Evolutionary conservation across 495 filamentous ascomycete species (phyloP).

Genomic region (Penicillium soppii): DNA sequence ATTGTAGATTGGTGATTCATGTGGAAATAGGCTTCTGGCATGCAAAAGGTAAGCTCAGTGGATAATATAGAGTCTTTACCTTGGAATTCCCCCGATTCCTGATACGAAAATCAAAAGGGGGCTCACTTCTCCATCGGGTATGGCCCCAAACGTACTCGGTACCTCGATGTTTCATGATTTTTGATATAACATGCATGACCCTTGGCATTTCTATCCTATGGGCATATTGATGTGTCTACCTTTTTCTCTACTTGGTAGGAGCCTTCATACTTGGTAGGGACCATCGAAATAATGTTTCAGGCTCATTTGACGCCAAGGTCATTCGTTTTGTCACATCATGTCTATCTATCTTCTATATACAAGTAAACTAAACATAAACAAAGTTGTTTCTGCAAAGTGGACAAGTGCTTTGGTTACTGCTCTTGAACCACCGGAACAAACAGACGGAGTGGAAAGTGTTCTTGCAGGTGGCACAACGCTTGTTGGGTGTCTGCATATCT

Average conservation of each 20-base stretch:
- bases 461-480: constrained; percentile 89
- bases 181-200: no score
- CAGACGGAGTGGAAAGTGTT: constrained; percentile 89
- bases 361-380: constrained; percentile 52
- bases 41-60: no score
- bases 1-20: not conserved
- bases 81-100: not conserved
- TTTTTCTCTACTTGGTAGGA: not conserved
- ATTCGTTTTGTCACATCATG: constrained; percentile 1
- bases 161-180: constrained; percentile 14
- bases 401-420: constrained; percentile 83
- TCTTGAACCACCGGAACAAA: constrained; percentile 95
- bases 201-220: constrained; percentile 1
- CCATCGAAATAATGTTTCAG: not conserved
- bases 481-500: constrained; percentile 85
- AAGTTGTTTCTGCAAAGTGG: constrained; percentile 87
- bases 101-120: constrained; percentile 1
- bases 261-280: not conserved
- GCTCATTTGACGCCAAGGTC: not conserved
- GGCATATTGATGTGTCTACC: constrained; percentile 14
- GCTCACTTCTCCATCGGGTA: not conserved
- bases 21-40: no score
- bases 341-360: constrained; percentile 19
- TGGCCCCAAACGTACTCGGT: not conserved
- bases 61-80: not conserved